These are phyloP conservation scores for Sporodiniella umbellata DNA, from an alignment of 371 early-diverging fungal genomes.

Conservation along the genomic window DNA sequence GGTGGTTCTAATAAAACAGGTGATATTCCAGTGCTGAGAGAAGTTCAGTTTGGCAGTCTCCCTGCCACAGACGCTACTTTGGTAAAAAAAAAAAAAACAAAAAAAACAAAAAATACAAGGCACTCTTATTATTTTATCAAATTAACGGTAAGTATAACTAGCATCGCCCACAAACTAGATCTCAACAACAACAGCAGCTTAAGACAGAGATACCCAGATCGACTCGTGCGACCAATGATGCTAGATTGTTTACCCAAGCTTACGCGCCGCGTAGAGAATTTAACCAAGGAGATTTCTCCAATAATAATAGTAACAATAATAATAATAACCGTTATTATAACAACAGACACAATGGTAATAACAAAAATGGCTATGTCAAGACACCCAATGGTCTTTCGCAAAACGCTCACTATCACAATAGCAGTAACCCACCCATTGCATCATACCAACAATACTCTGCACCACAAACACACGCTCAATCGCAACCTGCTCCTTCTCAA, in stretches of 20 bases:
- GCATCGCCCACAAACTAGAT: slow-evolving; percentile 8
- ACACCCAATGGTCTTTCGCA: neutral
- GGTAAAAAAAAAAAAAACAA: slow-evolving; percentile 11
- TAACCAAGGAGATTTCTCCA: slow-evolving; percentile 12
- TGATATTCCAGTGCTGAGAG: slow-evolving; percentile 18
- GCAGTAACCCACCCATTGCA: slow-evolving; percentile 3
- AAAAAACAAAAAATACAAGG: too few relatives aligned
- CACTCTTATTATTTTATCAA: neutral
- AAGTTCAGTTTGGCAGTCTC: slow-evolving; percentile 41
- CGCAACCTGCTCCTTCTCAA: slow-evolving; percentile 7
- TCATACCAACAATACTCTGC: slow-evolving; percentile 1
- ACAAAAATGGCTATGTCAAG: slow-evolving; percentile 1
- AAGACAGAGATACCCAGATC: slow-evolving; percentile 24
- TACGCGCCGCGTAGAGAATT: slow-evolving; percentile 25
- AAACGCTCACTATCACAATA: slow-evolving; percentile 4
- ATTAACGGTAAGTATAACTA: neutral
- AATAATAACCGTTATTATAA: slow-evolving; percentile 9
- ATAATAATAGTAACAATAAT: slow-evolving; percentile 3
- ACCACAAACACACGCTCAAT: slow-evolving; percentile 4
- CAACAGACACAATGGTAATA: slow-evolving; percentile 7
- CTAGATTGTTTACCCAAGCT: slow-evolving; percentile 28
- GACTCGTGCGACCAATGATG: slow-evolving; percentile 24
- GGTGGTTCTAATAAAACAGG: slow-evolving; percentile 4
- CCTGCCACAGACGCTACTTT: slow-evolving; percentile 31
- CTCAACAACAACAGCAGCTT: slow-evolving; percentile 10